phyloP scores from a whole-genome alignment of 2,329 filamentous ascomycete genomes.

The Aspergillus brasiliensis region DNA sequence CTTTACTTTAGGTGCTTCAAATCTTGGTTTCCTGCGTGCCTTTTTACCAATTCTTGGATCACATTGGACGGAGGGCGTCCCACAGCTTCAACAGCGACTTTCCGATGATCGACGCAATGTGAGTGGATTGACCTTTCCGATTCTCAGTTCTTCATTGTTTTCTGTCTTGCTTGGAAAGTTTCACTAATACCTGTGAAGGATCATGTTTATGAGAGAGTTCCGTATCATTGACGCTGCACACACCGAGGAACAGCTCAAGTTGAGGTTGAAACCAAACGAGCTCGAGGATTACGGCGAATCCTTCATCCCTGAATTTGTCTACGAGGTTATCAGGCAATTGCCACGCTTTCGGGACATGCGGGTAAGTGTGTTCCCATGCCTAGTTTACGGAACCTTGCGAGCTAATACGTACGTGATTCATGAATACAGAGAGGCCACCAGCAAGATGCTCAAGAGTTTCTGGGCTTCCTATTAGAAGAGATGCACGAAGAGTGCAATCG shows the following conservation, averaged over 20 bases:
- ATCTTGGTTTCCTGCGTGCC: constrained; percentile 90
- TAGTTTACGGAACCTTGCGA: background rate
- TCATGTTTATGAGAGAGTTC: constrained; percentile 95
- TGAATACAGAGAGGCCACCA: constrained; percentile 77
- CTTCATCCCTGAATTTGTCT: constrained; percentile 92
- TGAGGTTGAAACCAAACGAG: constrained; percentile 76
- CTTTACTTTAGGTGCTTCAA: constrained; percentile 74
- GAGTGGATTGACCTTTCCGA: constrained; percentile 43
- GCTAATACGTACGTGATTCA: constrained; percentile 4
- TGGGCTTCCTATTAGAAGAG: constrained; percentile 88
- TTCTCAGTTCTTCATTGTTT: background rate
- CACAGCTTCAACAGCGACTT: constrained; percentile 96
- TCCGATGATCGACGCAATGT: constrained; percentile 91
- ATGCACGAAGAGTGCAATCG: constrained; percentile 89
- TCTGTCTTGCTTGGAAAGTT: background rate
- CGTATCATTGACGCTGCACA: constrained; percentile 78
- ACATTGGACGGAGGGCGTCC: constrained; percentile 77
- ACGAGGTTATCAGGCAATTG: constrained; percentile 84
- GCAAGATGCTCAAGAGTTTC: constrained; percentile 95
- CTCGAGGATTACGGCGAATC: constrained; percentile 88
- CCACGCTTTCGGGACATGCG: constrained; percentile 91
- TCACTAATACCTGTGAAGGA: constrained; percentile 55
- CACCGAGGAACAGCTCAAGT: constrained; percentile 71
- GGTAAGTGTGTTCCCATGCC: constrained; percentile 53
- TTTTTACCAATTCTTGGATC: constrained; percentile 91